Base-by-base conservation (phyloP, 2,329 filamentous ascomycete genomes). In the Exserohilum turcica region DNA sequence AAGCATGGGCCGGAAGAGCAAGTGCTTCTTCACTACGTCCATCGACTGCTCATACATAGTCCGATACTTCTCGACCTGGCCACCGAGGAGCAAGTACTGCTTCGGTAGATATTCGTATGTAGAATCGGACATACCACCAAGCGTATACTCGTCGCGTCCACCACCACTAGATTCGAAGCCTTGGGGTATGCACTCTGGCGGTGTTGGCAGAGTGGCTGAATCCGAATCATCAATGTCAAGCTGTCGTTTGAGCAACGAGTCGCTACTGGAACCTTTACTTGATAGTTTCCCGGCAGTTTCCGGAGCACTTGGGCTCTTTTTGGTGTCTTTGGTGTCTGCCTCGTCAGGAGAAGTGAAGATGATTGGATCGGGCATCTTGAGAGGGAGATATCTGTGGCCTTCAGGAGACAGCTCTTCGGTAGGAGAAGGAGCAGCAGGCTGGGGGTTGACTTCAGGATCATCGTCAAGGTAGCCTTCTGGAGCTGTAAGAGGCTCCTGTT, bases 41-140 rank as follows among this genome's bases (percentile, higher is more conserved):
- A 78, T 76, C 6, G 74, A 74, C 39, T 69, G 76, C 60, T 89
- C 84, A 64, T 87, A 91, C 48, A 86, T 77, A 6, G 79, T 79
- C 6, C 74, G 68, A 57, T 83, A 83, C 38, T 78, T 75, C 1
- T 77, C 73, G 4, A 78, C 69, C 6, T 72, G 63, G 4, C 80
- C 80, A 43, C 79, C 78, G 1, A 81, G 74, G 1, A 82, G 70
- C 21, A 78, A 68, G 48, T 77, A 76, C 68, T 79, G 75, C 58
- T 82, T 82, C 2, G 78, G 74, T 0, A 82, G 71, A 54, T 81
- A 76, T 49, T 76, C 74, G 58, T 75, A 76, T 2, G 71, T 73
- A 1, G 73, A 75, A 48, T 76, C 74, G 0, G 74, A 75, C 71
- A 75, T 75, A 8, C 71, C 74, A 4, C 74, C 74, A 2, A 76